Conservation (phyloP, 331 rosid genomes). For the Phaseolus coccineus region DNA sequence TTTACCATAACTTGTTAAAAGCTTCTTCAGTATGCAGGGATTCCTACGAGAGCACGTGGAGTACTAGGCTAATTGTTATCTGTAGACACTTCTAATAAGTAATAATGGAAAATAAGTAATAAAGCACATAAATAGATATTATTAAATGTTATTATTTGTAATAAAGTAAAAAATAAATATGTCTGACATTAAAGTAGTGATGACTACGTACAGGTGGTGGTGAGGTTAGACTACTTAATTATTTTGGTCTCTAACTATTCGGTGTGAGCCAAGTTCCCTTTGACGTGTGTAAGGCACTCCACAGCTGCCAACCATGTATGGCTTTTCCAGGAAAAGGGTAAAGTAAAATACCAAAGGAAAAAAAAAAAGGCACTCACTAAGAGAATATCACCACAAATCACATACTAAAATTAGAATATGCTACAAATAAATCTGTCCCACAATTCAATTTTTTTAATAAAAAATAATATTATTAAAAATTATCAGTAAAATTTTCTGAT, state of each 20-base stretch:
- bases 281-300: constrained; percentile 50
- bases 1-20: background rate
- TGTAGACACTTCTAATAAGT: too few relatives aligned
- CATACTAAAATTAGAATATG: constrained; percentile 27
- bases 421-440: too few relatives aligned
- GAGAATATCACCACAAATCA: constrained; percentile 23
- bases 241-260: background rate
- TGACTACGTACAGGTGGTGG: background rate
- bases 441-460: too few relatives aligned
- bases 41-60: too few relatives aligned
- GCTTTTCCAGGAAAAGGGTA: constrained; percentile 27
- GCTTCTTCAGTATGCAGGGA: too few relatives aligned
- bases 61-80: too few relatives aligned
- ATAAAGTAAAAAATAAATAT: background rate
- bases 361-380: background rate
- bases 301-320: constrained; percentile 30
- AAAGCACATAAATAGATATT: too few relatives aligned
- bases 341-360: constrained; percentile 30
- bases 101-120: too few relatives aligned
- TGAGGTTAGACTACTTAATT: background rate
- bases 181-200: background rate
- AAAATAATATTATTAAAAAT: too few relatives aligned
- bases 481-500: too few relatives aligned
- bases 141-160: background rate
- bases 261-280: constrained; percentile 26